Base-by-base conservation (phyloP, 1,139 yeast species). In the Protomyces gravidus region DNA sequence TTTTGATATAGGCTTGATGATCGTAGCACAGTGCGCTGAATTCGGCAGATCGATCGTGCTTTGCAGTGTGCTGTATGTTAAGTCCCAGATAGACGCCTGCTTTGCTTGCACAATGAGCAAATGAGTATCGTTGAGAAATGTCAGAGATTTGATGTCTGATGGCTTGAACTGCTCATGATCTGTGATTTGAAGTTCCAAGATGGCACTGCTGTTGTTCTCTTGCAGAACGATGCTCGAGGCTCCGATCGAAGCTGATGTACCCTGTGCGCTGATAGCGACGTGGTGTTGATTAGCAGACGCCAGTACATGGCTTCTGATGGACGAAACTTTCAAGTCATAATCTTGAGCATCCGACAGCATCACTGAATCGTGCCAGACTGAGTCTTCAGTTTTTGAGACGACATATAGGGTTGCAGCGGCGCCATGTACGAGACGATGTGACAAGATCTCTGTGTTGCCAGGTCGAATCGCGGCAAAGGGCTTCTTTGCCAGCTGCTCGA, bases 91-190 rank as follows among this genome's bases (percentile, higher is more conserved):
- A 33, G 28, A 39, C 26, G 36, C 25, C 13, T 26, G 28, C 17
- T 17, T 15, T 3, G 27, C 50, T 21, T 5, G 23, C 3, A 30
- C 17, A 2, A 21, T 21, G 30, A 52, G 9, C 5, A 52, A 33
- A 5, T 45, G 57, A n/a, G 40, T 19, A 6, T 33, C 30, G 11
- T 45, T 52, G 32, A 52, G 57, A 49, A 49, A 52, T 9, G 25
- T 9, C 9, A 36, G 1, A 5, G 42, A 36, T 17, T 36, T 36
- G 42, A 36, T 36, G 23, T 36, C 42, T n/a, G 17, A 15, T 13
- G 30, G 28, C 9, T n/a, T 15, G 28, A 45, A 4, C 3, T 11
- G 13, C 6, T 26, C 47, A 4, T 45, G 26, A 19, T 45, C 15
- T 13, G 27, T 15, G 21, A 26, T 45, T 7, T 19, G 30, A 13